Conservation (phyloP, 1,139 yeast genomes). For the Suhomyces yuchorum region DNA sequence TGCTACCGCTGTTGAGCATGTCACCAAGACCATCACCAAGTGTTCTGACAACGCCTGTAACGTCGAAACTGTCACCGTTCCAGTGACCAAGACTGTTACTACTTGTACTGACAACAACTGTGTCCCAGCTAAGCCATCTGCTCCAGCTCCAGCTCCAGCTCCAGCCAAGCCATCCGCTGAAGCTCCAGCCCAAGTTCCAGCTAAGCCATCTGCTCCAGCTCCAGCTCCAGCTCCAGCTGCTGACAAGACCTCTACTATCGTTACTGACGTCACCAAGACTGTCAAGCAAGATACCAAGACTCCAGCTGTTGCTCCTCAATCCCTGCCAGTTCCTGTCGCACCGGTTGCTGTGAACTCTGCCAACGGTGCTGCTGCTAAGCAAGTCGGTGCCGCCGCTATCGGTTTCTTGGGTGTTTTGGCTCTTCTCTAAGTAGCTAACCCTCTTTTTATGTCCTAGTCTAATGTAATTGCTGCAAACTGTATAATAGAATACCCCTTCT, state of each 20-base stretch:
- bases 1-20: background rate
- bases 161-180: slow-evolving; percentile 5
- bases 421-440: slow-evolving; percentile 13
- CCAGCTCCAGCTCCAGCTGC: slow-evolving; percentile 6
- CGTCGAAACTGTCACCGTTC: slow-evolving; percentile 6
- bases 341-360: slow-evolving; percentile 10
- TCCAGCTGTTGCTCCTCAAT: background rate
- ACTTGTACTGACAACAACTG: slow-evolving; percentile 1
- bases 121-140: background rate
- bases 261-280: slow-evolving; percentile 6
- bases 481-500: background rate
- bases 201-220: slow-evolving; percentile 4
- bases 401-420: slow-evolving; percentile 21
- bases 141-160: slow-evolving; percentile 3
- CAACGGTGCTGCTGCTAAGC: slow-evolving; percentile 15
- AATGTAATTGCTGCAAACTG: slow-evolving; percentile 7
- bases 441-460: slow-evolving; percentile 2
- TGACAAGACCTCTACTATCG: slow-evolving; percentile 5
- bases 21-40: slow-evolving; percentile 2
- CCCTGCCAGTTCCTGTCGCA: slow-evolving; percentile 8
- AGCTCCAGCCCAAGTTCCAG: slow-evolving; percentile 7
- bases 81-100: slow-evolving; percentile 1
- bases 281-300: slow-evolving; percentile 14
- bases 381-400: slow-evolving; percentile 17
- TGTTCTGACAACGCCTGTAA: slow-evolving; percentile 1